Evolutionary conservation across 192 early-diverging fungal genomes (phyloP), one percentile per base, ranked within the genome.

Genomic region (Backusella macrospora): DNA sequence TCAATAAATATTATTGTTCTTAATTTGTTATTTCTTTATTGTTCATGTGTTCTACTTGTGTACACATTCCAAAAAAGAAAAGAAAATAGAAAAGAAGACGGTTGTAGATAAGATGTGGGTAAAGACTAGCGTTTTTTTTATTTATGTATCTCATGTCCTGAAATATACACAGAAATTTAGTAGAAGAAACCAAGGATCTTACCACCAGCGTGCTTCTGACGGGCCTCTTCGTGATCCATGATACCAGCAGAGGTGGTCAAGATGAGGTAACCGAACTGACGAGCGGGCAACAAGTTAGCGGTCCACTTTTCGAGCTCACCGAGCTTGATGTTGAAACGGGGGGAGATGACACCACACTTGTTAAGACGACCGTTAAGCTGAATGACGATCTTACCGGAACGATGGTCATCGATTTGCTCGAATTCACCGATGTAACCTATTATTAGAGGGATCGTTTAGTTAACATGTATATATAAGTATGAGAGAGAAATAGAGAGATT

Each of bases 291-390:
- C 79, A 99, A 91, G 88, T 96, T 93, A 86, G 91, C 89, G 82
- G 96, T 91, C 96, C 95, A 98, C 86, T 94, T 96, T 87, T 99
- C 98, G 75, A 99, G 87, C 76, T 96, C 94, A 78, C 86, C 82
- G 74, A 95, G 85, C 91, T 96, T 93, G 86, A 99, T 90, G 86
- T 97, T 95, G 91, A 98, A 99, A 78, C 98, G 95, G 77, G 98
- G 96, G 45, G 95, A 97, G 85, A 98, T 98, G 83, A 97, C 97
- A 87, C 96, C 96, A 88, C 95, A 97, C 91, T 99, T 99, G 95
- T 99, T 99, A 78, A 99, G 85, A 79, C 98, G 96, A 77, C 98
- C 96, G 78, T 92, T 96, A 73, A 99, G 93, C 87, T 99, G 98
- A 78, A 99, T 90, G 55, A 99, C 94, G 76, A 99, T 96, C 93